Conservation (phyloP, 257 asterid genomes). For the Solanum medicagineum region DNA sequence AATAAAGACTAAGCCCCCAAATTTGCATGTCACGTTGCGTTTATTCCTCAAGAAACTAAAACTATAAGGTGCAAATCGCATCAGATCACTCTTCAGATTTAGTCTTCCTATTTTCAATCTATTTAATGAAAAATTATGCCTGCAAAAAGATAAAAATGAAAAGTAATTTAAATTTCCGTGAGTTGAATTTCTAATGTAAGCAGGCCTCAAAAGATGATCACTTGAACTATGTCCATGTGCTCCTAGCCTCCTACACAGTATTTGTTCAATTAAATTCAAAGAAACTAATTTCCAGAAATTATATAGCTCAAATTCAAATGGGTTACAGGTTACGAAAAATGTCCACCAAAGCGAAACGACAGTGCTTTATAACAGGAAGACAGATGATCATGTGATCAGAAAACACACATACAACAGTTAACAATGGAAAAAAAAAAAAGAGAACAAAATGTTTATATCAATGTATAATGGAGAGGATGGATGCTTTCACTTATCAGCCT, state of each 20-base stretch:
- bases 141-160: neutral
- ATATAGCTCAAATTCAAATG: neutral
- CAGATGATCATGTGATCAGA: neutral
- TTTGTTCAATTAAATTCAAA: neutral
- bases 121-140: neutral
- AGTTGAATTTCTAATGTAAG: neutral
- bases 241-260: neutral
- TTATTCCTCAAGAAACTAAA: neutral
- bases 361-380: neutral
- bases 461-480: neutral
- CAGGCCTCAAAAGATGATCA: neutral
- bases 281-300: neutral
- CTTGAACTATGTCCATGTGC: neutral
- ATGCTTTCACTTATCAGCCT: neutral
- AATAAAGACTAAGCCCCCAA: neutral
- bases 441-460: neutral
- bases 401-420: neutral
- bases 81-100: neutral
- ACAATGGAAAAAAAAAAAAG: neutral
- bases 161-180: neutral
- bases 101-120: neutral
- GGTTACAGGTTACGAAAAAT: neutral
- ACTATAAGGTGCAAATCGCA: neutral
- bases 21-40: neutral
- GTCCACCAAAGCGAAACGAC: neutral